phyloP scores from a whole-genome alignment of 2,329 filamentous ascomycete genomes.

The Tolypocladium cylindrosporum region DNA sequence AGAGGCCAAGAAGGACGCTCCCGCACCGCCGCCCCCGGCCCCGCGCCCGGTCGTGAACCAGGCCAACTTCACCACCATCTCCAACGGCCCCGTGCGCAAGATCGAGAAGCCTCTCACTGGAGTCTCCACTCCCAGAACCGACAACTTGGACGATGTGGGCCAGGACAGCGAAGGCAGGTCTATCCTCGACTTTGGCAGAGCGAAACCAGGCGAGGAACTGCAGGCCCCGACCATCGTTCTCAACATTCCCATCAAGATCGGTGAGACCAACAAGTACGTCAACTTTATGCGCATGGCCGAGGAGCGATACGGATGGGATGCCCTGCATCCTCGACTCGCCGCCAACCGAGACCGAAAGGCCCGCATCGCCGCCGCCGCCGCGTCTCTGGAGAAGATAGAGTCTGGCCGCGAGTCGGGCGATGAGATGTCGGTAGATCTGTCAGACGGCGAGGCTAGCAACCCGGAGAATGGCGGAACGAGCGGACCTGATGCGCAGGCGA shows the following conservation, averaged over 20 bases:
- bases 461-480: constrained; percentile 66
- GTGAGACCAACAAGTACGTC: constrained; percentile 80
- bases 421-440: constrained; percentile 74
- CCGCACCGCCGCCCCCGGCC: constrained; percentile 19
- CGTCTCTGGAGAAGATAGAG: constrained; percentile 68
- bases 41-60: constrained; percentile 24
- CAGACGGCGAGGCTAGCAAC: constrained; percentile 70
- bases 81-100: constrained; percentile 33
- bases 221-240: constrained; percentile 71
- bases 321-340: constrained; percentile 81
- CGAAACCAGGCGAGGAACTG: constrained; percentile 46
- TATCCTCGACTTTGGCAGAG: constrained; percentile 52
- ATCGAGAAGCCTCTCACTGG: constrained; percentile 31
- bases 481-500: constrained; percentile 50
- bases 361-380: constrained; percentile 80
- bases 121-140: constrained; percentile 37
- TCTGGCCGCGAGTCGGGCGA: constrained; percentile 61
- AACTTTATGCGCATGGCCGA: constrained; percentile 93
- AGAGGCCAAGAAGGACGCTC: constrained; percentile 29
- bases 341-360: constrained; percentile 81
- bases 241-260: constrained; percentile 62
- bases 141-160: constrained; percentile 35
- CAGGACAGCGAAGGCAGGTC: constrained; percentile 38
- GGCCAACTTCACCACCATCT: constrained; percentile 30
- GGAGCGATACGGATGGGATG: constrained; percentile 89